Percentiles rank a stretch among this genome's conserved stretches.
phyloP scores from a whole-genome alignment of 306 rosid species.

The Rosa chinensis region DNA sequence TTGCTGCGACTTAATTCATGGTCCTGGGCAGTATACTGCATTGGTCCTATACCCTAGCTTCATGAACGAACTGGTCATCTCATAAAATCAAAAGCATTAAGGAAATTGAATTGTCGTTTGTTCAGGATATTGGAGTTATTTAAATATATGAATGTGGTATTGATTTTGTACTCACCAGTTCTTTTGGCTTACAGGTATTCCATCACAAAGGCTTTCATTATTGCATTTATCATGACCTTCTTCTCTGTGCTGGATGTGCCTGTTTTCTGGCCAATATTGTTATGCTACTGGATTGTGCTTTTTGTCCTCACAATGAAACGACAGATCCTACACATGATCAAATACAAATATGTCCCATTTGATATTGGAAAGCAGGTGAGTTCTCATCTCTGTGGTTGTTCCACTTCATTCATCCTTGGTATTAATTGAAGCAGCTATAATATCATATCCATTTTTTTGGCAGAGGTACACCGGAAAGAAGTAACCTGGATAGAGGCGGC shows the following conservation, averaged over 20 bases:
- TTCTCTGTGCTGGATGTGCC: constrained; percentile 65
- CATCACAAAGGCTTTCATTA: constrained; percentile 59
- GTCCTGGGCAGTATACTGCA: background rate
- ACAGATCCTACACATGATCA: constrained; percentile 72
- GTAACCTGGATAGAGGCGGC: background rate
- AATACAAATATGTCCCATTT: constrained; percentile 65
- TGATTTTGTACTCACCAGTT: background rate
- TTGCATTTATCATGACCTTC: constrained; percentile 64
- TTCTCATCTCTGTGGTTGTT: background rate
- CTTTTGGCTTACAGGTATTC: constrained; percentile 52
- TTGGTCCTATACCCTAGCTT: background rate
- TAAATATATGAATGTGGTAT: background rate
- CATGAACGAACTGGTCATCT: background rate
- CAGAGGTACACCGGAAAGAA: constrained; percentile 25
- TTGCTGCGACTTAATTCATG: background rate
- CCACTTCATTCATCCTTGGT: background rate
- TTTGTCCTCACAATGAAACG: constrained; percentile 76
- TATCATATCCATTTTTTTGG: background rate
- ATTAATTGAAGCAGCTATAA: background rate
- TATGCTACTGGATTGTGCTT: constrained; percentile 64
- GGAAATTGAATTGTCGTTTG: background rate
- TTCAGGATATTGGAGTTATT: background rate
- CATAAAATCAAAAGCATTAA: no score
- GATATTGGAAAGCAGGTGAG: constrained; percentile 61
- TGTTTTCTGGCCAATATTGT: constrained; percentile 73